These are phyloP conservation scores for Coniochaeta sp. DNA, from an alignment of 2,329 filamentous ascomycete species.

Conservation along the genomic window DNA sequence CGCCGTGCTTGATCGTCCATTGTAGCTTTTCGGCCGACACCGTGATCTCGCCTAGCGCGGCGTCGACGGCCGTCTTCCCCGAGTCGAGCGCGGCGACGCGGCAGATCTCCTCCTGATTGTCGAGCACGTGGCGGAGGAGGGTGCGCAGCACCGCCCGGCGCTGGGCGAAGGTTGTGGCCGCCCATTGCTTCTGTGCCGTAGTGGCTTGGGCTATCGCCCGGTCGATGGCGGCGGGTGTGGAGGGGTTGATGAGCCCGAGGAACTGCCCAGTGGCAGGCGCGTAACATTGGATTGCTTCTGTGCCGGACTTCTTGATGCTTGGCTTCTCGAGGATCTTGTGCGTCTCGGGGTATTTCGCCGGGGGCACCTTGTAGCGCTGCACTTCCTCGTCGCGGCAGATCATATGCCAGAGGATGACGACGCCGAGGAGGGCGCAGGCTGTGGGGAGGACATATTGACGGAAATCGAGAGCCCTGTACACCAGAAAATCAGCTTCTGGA, in stretches of 20 bases:
- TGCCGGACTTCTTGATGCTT: conserved; percentile 57
- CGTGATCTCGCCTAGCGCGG: conserved; percentile 86
- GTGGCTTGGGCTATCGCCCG: conserved; percentile 66
- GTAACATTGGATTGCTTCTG: conserved; percentile 72
- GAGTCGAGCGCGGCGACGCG: conserved; percentile 82
- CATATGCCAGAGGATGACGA: conserved; percentile 13
- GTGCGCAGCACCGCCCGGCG: conserved; percentile 74
- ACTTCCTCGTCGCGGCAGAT: conserved; percentile 27
- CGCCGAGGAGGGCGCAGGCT: not conserved
- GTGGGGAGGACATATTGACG: not conserved
- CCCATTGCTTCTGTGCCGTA: conserved; percentile 71
- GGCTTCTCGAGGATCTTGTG: conserved; percentile 51
- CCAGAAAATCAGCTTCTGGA: not conserved
- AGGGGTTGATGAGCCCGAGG: conserved; percentile 72
- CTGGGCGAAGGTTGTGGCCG: conserved; percentile 67
- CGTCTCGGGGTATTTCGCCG: conserved; percentile 54
- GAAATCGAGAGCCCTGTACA: not conserved
- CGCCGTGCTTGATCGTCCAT: conserved; percentile 90
- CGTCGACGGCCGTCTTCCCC: conserved; percentile 94
- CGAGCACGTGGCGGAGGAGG: conserved; percentile 74
- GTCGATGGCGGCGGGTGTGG: conserved; percentile 72
- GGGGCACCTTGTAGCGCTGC: conserved; percentile 53
- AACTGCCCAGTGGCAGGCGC: conserved; percentile 83
- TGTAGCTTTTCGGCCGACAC: conserved; percentile 90
- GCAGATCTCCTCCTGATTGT: conserved; percentile 84